A percentile compares a stretch with the other conserved stretches of the same genome.
These are phyloP conservation scores for Boletus vermiculosoides DNA, from an alignment of 768 basidiomycete genomes.

Conservation along the genomic window DNA sequence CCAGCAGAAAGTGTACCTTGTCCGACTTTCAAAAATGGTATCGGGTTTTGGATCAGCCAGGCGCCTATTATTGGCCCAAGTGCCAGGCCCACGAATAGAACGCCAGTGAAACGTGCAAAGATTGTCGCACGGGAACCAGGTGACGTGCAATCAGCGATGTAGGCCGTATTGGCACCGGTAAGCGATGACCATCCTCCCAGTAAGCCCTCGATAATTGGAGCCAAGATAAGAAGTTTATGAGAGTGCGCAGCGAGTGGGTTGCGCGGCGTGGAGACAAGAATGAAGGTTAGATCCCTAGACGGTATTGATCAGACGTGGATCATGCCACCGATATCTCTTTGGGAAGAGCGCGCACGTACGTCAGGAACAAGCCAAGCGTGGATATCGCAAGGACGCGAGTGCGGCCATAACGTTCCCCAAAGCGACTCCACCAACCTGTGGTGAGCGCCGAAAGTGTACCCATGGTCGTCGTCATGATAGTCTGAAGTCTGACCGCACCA, in stretches of 20 bases:
- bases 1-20: constrained; percentile 13
- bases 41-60: constrained; percentile 47
- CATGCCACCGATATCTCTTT: not conserved
- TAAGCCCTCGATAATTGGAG: constrained; percentile 77
- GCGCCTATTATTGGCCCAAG: constrained; percentile 72
- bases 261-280: constrained; percentile 70
- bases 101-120: constrained; percentile 68
- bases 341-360: constrained; percentile 50
- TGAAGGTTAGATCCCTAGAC: constrained; percentile 71
- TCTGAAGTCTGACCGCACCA: constrained; percentile 71
- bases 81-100: constrained; percentile 75
- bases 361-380: constrained; percentile 66
- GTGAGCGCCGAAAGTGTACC: constrained; percentile 78
- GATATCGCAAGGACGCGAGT: constrained; percentile 69
- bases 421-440: constrained; percentile 84
- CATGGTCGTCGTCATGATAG: constrained; percentile 73
- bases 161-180: constrained; percentile 63
- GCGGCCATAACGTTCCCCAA: constrained; percentile 74
- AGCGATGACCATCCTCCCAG: constrained; percentile 75
- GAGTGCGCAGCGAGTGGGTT: constrained; percentile 61
- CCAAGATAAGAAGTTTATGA: constrained; percentile 71
- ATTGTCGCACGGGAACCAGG: constrained; percentile 73
- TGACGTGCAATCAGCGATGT: constrained; percentile 78
- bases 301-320: constrained; percentile 1
- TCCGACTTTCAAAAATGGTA: constrained; percentile 31